A percentile compares a stretch with the other conserved stretches of the same genome.
Conservation (phyloP, 202 grass and related monocot species). For the Elaeis oleifera region DNA sequence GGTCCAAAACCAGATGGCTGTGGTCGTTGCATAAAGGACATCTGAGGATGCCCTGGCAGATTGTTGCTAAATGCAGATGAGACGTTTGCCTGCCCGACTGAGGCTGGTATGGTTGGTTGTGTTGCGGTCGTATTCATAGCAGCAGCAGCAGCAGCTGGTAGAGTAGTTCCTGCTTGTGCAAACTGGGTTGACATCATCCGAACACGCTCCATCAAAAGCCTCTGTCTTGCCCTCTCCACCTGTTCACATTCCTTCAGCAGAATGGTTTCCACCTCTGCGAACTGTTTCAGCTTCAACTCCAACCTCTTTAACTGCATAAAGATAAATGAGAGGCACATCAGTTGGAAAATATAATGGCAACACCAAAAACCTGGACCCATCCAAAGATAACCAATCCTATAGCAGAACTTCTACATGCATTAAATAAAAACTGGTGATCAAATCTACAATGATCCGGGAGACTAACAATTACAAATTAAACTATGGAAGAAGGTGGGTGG, state of each 20-base stretch:
- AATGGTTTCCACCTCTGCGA: slow-evolving; percentile 83
- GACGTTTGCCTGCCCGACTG: slow-evolving; percentile 30
- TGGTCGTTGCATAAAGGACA: slow-evolving; percentile 59
- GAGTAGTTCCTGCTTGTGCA: slow-evolving; percentile 14
- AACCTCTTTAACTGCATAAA: slow-evolving; percentile 80
- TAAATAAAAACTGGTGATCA: too few species aligned
- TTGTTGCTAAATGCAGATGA: slow-evolving; percentile 18
- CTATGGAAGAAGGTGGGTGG: too few species aligned
- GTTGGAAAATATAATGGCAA: too few species aligned
- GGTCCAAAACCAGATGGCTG: slow-evolving; percentile 67
- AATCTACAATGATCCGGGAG: too few species aligned
- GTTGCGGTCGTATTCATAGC: slow-evolving; percentile 40
- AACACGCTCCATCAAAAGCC: slow-evolving; percentile 44
- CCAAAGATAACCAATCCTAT: too few species aligned
- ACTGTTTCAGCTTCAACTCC: slow-evolving; percentile 92
- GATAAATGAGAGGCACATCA: background rate
- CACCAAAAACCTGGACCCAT: too few species aligned
- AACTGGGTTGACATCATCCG: slow-evolving; percentile 42
- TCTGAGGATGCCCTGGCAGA: slow-evolving; percentile 53
- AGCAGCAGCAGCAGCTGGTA: slow-evolving; percentile 15
- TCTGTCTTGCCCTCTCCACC: slow-evolving; percentile 56
- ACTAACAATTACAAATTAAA: too few species aligned
- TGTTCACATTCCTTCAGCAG: slow-evolving; percentile 94
- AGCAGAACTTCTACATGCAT: too few species aligned
- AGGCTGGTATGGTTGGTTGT: slow-evolving; percentile 24